Evolutionary conservation across 192 early-diverging fungal species (phyloP), one percentile per base, ranked within the genome.

Genomic region (Radiomyces spectabilis): DNA sequence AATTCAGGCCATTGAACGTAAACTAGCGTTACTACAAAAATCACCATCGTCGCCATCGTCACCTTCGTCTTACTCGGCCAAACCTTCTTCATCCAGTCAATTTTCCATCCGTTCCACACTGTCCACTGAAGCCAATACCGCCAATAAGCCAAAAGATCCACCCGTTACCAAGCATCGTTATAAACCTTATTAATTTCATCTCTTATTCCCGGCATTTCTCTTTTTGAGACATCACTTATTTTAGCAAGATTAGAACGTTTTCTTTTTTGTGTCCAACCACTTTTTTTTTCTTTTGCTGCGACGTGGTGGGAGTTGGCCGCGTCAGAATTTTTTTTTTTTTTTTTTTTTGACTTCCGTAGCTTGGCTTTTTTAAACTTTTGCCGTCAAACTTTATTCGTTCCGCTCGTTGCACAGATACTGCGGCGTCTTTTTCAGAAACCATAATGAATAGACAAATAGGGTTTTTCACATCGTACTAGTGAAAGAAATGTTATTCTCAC

Each of bases 1-100:
- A 59, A 87, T 87, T 42, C 64, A 60, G 12, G 83, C 85, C 0
- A 69, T 87, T 33, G 85, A 87, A 53, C 66, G 72, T n/a, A 87
- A 87, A 49, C 54, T 87, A 18, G 76, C 77, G 1, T 53, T 57
- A 26, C 30, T 80, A n/a, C n/a, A n/a, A n/a, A n/a, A n/a, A n/a
- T 15, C 7, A 16, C 24, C 19, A 21, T 43, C 15, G 18, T 43
- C 7, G 18, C 15, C 24, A 21, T 43, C 24, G 8, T 19, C 24
- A 10, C 10, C 24, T 43, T 39, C 16, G 16, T 16, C 13, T 12
- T 39, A 39, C 24, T 21, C 24, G 42, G 42, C 18, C 42, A 43
- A 16, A 43, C 5, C 18, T 24, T 21, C 42, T 6, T 43, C 24
- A 24, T 19, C 10, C 15, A 16, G 42, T 10, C 42, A 43, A 43